A percentile compares a stretch with the other conserved stretches of the same genome.
phyloP scores from a whole-genome alignment of 345 rosid genomes.

The Populus nigra region DNA sequence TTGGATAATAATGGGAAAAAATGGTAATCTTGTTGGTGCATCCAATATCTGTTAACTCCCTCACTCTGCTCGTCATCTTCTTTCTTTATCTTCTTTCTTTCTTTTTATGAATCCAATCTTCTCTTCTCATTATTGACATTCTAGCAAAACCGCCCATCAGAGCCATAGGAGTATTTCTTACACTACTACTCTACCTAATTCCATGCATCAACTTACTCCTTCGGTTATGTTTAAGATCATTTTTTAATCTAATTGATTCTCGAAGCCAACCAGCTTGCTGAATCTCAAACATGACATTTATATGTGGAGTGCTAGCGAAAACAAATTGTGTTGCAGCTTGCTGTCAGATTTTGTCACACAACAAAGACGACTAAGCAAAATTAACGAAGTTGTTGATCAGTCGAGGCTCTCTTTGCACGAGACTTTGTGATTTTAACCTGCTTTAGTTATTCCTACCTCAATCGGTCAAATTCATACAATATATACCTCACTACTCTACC shows the following conservation, averaged over 20 bases:
- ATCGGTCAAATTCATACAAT: slow-evolving; percentile 30
- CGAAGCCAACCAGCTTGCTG: too few species aligned
- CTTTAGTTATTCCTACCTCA: neutral
- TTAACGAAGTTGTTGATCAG: neutral
- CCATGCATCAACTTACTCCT: too few species aligned
- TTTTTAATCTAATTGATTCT: too few species aligned
- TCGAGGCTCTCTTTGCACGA: slow-evolving; percentile 32
- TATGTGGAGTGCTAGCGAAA: neutral
- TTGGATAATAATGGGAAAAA: neutral
- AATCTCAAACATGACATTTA: too few species aligned
- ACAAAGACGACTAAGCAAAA: neutral
- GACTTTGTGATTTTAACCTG: slow-evolving; percentile 26
- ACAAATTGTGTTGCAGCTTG: slow-evolving; percentile 18
- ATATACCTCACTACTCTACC: slow-evolving; percentile 1
- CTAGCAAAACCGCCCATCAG: too few species aligned
- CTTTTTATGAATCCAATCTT: neutral
- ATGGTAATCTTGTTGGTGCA: too few species aligned
- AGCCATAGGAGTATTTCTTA: too few species aligned
- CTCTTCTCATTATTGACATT: too few species aligned
- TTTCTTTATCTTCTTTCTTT: neutral
- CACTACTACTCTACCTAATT: too few species aligned
- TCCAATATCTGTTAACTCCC: too few species aligned
- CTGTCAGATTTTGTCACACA: slow-evolving; percentile 13
- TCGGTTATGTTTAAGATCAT: too few species aligned
- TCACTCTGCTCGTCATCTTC: neutral